A percentile compares a stretch with the other conserved stretches of the same genome.
Evolutionary conservation across 2,329 filamentous ascomycete species (phyloP).

Genomic region (Neonectria sp.): DNA sequence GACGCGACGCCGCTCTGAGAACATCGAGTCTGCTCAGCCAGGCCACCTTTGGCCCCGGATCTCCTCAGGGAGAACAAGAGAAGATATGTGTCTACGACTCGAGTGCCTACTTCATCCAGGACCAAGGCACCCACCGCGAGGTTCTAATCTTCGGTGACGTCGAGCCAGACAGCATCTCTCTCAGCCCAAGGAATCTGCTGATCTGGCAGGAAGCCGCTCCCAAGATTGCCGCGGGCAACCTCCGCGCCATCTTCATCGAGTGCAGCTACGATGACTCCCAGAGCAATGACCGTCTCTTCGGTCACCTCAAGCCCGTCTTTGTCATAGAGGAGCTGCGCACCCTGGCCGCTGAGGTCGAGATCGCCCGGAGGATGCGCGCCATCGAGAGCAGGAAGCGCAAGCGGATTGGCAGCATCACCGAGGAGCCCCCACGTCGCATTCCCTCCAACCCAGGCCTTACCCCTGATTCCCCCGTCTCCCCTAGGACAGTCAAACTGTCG

Average conservation of each 20-base stretch:
- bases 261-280: slow-evolving; percentile 92
- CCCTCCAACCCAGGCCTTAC: slow-evolving; percentile 39
- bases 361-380: slow-evolving; percentile 57
- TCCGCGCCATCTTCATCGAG: slow-evolving; percentile 93
- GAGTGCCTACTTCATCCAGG: slow-evolving; percentile 93
- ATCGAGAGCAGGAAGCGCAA: slow-evolving; percentile 75
- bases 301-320: slow-evolving; percentile 88
- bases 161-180: slow-evolving; percentile 89
- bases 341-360: slow-evolving; percentile 80
- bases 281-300: slow-evolving; percentile 84
- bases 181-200: slow-evolving; percentile 83
- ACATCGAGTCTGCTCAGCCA: slow-evolving; percentile 52
- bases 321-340: slow-evolving; percentile 83
- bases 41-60: slow-evolving; percentile 44
- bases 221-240: slow-evolving; percentile 80
- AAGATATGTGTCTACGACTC: slow-evolving; percentile 84
- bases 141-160: slow-evolving; percentile 96
- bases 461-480: slow-evolving; percentile 66
- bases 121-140: slow-evolving; percentile 78
- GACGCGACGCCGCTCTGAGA: slow-evolving; percentile 43
- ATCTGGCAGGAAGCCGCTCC: slow-evolving; percentile 93
- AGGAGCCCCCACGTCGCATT: slow-evolving; percentile 42
- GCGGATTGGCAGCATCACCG: slow-evolving; percentile 58
- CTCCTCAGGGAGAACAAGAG: slow-evolving; percentile 57
- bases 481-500: slow-evolving; percentile 59